Conservation (phyloP, 768 basidiomycete genomes). For the Hygrophorus pudorinus region DNA sequence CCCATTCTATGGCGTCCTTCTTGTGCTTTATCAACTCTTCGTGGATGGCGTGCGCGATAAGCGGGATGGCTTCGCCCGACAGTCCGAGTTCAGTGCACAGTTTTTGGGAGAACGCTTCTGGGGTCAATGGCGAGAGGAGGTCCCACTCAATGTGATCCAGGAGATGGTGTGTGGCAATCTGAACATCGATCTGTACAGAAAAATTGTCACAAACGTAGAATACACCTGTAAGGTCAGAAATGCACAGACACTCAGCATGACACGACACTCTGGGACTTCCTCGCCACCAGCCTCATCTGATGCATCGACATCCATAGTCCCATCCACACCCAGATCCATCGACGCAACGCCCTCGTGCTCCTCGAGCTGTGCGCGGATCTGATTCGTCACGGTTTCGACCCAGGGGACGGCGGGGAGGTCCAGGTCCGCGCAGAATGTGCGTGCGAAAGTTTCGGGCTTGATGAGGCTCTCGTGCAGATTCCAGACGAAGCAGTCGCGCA, state of each 20-base stretch:
- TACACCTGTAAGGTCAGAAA: too few relatives aligned
- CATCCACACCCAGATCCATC: constrained; percentile 62
- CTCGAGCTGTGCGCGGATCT: constrained; percentile 86
- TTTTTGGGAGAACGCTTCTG: constrained; percentile 70
- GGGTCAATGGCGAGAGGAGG: constrained; percentile 84
- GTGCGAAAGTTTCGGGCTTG: constrained; percentile 78
- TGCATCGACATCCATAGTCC: constrained; percentile 36
- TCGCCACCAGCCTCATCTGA: constrained; percentile 31
- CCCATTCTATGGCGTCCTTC: constrained; percentile 91
- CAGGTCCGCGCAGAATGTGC: constrained; percentile 80
- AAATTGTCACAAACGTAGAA: too few relatives aligned
- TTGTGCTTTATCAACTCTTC: constrained; percentile 95
- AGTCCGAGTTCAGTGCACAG: constrained; percentile 85
- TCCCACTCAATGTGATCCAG: constrained; percentile 99
- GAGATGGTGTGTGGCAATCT: constrained; percentile 85
- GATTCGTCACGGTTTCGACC: constrained; percentile 70
- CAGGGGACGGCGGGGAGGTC: constrained; percentile 61
- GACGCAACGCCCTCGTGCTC: constrained; percentile 78
- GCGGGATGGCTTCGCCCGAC: constrained; percentile 76
- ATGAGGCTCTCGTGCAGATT: constrained; percentile 84
- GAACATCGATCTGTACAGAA: constrained; percentile 98
- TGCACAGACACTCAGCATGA: constrained; percentile 64
- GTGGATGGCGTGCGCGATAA: constrained; percentile 88
- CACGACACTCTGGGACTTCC: constrained; percentile 68
- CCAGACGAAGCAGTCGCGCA: constrained; percentile 96